Evolutionary conservation across 1,284 basidiomycete species (phyloP).

Genomic region (Moniliophthora roreri): DNA sequence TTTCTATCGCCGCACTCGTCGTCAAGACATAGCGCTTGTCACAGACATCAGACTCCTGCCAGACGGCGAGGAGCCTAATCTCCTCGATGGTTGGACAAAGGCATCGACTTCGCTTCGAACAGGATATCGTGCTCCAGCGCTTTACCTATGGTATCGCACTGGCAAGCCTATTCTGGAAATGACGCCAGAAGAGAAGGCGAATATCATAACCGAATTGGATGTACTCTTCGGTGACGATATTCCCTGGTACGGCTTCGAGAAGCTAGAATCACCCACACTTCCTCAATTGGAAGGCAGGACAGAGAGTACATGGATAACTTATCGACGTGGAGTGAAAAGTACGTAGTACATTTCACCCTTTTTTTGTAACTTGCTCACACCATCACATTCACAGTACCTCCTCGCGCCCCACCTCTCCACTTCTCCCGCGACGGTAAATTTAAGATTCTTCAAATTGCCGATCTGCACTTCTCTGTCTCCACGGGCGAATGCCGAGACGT

Average conservation of each 20-base stretch:
- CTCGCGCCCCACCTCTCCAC: conserved; percentile 70
- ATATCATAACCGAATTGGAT: conserved; percentile 86
- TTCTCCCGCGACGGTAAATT: conserved; percentile 83
- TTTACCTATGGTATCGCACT: conserved; percentile 76
- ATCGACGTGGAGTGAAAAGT: conserved; percentile 68
- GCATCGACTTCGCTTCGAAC: conserved; percentile 55
- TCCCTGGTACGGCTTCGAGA: conserved; percentile 85
- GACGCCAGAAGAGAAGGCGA: conserved; percentile 52
- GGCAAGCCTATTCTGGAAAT: conserved; percentile 63
- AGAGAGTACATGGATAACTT: conserved; percentile 59
- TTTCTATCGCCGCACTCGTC: conserved; percentile 83
- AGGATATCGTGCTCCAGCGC: conserved; percentile 48
- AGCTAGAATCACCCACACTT: conserved; percentile 58
- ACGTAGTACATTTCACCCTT: conserved; percentile 25
- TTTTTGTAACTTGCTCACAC: background rate
- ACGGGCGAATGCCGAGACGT: conserved; percentile 72
- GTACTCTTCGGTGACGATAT: conserved; percentile 78
- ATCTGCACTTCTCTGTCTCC: conserved; percentile 84
- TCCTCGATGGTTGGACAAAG: conserved; percentile 55
- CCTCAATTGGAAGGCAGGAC: conserved; percentile 34
- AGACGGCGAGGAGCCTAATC: conserved; percentile 45
- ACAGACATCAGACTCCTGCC: conserved; percentile 61
- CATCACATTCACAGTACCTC: conserved; percentile 46
- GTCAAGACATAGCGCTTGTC: conserved; percentile 72
- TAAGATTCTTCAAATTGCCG: conserved; percentile 89